These are phyloP conservation scores for Boletus sp. DNA, from an alignment of 768 basidiomycete genomes.

Conservation along the genomic window DNA sequence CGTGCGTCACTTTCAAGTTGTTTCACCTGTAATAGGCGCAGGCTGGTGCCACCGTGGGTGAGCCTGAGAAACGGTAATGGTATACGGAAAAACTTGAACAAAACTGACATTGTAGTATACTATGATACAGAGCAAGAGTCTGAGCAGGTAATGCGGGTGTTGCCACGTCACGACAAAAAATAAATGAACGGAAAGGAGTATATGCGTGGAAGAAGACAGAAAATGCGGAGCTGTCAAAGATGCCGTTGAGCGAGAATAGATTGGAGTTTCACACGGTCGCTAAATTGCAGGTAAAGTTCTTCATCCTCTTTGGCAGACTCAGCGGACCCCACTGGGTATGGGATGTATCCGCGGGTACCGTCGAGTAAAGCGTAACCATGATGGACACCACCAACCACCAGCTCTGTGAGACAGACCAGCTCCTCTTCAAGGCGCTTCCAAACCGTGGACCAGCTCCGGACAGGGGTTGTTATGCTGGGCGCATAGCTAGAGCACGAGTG, in stretches of 20 bases:
- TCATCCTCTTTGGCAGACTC: conserved; percentile 13
- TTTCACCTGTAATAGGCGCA: too few relatives aligned
- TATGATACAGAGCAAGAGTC: not conserved
- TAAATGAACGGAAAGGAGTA: not conserved
- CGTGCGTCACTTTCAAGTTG: too few relatives aligned
- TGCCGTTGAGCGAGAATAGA: not conserved
- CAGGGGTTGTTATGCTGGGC: conserved; percentile 4
- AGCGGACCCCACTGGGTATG: conserved; percentile 7
- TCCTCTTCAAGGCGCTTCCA: conserved; percentile 26
- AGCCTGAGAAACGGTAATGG: too few relatives aligned
- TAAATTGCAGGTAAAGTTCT: conserved; percentile 8
- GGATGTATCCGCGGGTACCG: conserved; percentile 20
- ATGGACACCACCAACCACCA: conserved; percentile 14
- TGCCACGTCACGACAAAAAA: not conserved
- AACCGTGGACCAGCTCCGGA: conserved; percentile 29
- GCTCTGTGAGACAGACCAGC: conserved; percentile 20
- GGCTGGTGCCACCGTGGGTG: too few relatives aligned
- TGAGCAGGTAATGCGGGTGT: not conserved
- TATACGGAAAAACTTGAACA: too few relatives aligned
- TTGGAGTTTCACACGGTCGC: conserved; percentile 11
- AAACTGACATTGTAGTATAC: not conserved
- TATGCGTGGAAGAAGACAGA: not conserved
- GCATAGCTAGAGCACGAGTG: conserved; percentile 28
- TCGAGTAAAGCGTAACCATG: conserved; percentile 29
- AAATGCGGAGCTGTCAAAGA: not conserved